Evolutionary conservation across 1,284 basidiomycete genomes (phyloP), one percentile per base, ranked within the genome.

Genomic region (Ustilago bromivora): DNA sequence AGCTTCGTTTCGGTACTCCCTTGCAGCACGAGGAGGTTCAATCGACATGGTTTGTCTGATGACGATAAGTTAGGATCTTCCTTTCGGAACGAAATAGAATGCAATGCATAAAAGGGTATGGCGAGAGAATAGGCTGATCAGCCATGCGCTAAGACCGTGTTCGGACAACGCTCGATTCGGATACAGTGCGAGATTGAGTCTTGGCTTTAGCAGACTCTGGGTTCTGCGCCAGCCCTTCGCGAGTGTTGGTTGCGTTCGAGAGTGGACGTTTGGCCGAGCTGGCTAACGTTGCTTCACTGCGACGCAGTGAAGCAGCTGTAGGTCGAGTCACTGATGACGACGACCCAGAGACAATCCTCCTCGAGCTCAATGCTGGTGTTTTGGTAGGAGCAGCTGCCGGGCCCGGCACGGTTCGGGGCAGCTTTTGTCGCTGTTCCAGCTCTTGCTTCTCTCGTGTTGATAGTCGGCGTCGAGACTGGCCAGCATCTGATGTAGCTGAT

Each of bases 381-480:
- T 72, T 72, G 35, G 43, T 60, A 4, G 53, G 15, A 6, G 38
- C 46, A 47, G 53, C 49, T 0, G 49, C 49, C 10, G 49, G 12
- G 13, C 11, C 13, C 28, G 61, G 55, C 3, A 58, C 59, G 0
- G 52, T 61, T 17, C 40, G 43, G 5, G 38, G 32, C 19, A 46
- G 17, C 28, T 57, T 72, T 31, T 59, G 61, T 38, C 49, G 46
- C 12, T 61, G 66, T 11, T 74, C 72, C 11, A 69, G 38, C 41
- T 75, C 67, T 28, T 63, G 59, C 47, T 75, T 75, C 35, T 75
- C 72, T 8, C 67, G 66, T 2, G 72, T 75, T 9, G 72, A 75
- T 4, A 69, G 66, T 41, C 72, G 57, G 40, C 72, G 66, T n/a
- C 60, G 57, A 23, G 67, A 65, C 31, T 66, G 66, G 40, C 59